Conservation (phyloP, 768 basidiomycete species). For the Pisolithus albus region DNA sequence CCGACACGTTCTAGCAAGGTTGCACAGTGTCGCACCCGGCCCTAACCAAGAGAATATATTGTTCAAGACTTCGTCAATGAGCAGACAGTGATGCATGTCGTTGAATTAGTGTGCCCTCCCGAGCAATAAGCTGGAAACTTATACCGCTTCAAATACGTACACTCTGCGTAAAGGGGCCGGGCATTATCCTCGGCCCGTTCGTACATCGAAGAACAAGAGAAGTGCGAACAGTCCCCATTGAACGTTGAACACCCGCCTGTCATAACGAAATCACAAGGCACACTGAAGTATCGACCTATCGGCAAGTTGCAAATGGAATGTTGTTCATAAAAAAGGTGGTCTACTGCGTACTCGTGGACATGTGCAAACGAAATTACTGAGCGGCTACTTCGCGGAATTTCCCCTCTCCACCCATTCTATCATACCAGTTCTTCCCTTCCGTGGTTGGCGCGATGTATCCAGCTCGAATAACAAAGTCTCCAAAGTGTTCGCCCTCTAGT, state of each 20-base stretch:
- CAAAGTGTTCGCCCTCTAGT: constrained; percentile 83
- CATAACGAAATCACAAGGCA: no score
- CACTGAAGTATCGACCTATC: no score
- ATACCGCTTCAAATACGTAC: no score
- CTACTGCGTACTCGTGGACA: neutral
- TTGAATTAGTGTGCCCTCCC: neutral
- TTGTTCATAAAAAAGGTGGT: no score
- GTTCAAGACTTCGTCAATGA: neutral
- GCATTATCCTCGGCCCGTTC: no score
- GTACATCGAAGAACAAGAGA: no score
- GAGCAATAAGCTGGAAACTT: neutral
- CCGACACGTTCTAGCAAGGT: neutral
- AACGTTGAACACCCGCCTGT: no score
- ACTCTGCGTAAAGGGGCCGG: no score
- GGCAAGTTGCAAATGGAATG: no score
- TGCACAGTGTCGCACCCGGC: neutral
- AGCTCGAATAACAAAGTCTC: constrained; percentile 89
- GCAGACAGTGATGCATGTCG: neutral
- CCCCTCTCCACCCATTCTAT: constrained; percentile 75
- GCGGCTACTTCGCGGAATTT: constrained; percentile 34
- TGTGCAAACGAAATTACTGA: constrained; percentile 1
- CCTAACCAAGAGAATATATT: neutral
- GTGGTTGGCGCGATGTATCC: constrained; percentile 87
- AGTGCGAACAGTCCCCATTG: no score
- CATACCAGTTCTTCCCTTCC: constrained; percentile 83